Percentiles rank a stretch among this genome's conserved stretches.
These are phyloP conservation scores for Tylopilus felleus DNA, from an alignment of 768 basidiomycete genomes.

Conservation along the genomic window DNA sequence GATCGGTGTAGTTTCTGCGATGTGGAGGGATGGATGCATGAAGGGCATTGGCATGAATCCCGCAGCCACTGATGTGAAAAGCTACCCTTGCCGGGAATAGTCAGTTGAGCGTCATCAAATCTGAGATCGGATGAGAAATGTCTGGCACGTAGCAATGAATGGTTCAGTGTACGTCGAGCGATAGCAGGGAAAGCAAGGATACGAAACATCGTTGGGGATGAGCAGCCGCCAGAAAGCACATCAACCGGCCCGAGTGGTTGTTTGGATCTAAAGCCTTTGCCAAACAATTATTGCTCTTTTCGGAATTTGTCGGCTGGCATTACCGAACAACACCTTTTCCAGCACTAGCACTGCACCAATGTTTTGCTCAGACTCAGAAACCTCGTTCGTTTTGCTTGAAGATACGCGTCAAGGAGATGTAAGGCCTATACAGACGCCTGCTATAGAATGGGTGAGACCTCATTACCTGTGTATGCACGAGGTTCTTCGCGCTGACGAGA, in stretches of 20 bases:
- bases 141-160: not conserved
- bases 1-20: conserved; percentile 73
- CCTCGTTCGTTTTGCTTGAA: conserved; percentile 48
- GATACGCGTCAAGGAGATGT: conserved; percentile 2
- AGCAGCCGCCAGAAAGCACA: too few relatives aligned
- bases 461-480: not conserved
- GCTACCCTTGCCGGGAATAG: conserved; percentile 34
- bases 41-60: conserved; percentile 73
- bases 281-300: conserved; percentile 25
- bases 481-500: not conserved
- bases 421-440: not conserved
- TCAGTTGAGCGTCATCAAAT: conserved; percentile 13
- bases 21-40: conserved; percentile 75
- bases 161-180: not conserved
- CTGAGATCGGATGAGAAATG: conserved; percentile 5
- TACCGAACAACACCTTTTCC: not conserved
- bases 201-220: conserved; percentile 7
- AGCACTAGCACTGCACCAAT: conserved; percentile 6
- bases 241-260: conserved; percentile 9
- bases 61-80: conserved; percentile 79
- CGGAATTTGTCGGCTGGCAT: not conserved
- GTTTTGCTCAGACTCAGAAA: conserved; percentile 38
- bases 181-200: not conserved
- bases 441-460: conserved; percentile 1
- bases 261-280: conserved; percentile 31